Evolutionary conservation across 352 stramenopile genomes (phyloP).

Genomic region (Phytophthora cajani): DNA sequence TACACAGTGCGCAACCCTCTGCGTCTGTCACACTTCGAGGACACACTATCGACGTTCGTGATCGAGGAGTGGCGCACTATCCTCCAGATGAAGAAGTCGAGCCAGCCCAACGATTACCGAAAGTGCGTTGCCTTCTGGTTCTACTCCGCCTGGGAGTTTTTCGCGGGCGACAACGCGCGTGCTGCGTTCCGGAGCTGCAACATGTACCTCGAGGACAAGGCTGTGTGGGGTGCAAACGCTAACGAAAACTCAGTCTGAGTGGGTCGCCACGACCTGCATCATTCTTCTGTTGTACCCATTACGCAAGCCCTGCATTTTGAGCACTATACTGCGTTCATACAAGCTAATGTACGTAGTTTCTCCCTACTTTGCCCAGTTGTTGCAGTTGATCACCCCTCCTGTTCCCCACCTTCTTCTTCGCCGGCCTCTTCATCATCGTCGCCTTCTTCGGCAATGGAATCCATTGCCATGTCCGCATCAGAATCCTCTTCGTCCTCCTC

Average conservation of each 20-base stretch:
- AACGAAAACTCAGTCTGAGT: conserved; percentile 37
- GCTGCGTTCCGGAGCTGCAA: conserved; percentile 83
- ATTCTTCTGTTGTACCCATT: conserved; percentile 17
- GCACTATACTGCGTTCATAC: conserved; percentile 18
- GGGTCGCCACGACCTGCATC: neutral
- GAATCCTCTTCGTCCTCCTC: conserved; percentile 42
- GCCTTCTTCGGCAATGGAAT: conserved; percentile 28
- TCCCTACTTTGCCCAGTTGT: neutral
- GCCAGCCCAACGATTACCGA: conserved; percentile 86
- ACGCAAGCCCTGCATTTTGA: conserved; percentile 26
- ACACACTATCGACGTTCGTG: conserved; percentile 75
- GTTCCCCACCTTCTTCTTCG: conserved; percentile 14
- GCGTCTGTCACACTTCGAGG: conserved; percentile 74
- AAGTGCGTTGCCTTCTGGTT: conserved; percentile 91
- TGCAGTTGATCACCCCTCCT: conserved; percentile 15
- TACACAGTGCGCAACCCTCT: conserved; percentile 80
- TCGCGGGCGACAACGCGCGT: conserved; percentile 76
- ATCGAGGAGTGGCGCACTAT: conserved; percentile 80
- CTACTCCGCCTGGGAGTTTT: conserved; percentile 86
- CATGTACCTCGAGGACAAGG: conserved; percentile 85
- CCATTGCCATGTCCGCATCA: conserved; percentile 46
- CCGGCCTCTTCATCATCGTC: conserved; percentile 12
- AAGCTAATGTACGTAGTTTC: conserved; percentile 24
- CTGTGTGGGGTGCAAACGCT: conserved; percentile 46
- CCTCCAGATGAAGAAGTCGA: conserved; percentile 82